phyloP scores from a whole-genome alignment of 768 basidiomycete species.

The Rhodosporidiobolus sp. region DNA sequence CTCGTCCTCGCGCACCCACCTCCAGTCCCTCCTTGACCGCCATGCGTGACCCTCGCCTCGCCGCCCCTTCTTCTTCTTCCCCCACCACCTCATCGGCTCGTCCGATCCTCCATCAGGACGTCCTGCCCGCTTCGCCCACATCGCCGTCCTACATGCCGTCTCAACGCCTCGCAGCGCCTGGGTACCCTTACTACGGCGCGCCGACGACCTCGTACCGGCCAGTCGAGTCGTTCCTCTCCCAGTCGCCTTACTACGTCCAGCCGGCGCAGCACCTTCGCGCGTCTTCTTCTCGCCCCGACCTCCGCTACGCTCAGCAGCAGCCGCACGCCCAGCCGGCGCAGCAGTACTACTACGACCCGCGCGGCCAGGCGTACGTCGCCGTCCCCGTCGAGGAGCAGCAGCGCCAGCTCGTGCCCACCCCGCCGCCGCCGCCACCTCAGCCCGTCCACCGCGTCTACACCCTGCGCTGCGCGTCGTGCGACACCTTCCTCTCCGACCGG shows the following conservation, averaged over 20 bases:
- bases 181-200: no score
- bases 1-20: not conserved
- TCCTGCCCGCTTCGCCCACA: not conserved
- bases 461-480: conserved; percentile 70
- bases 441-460: conserved; percentile 60
- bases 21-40: not conserved
- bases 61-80: no score
- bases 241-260: not conserved
- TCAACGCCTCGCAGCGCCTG: not conserved
- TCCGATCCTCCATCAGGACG: not conserved
- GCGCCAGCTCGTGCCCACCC: not conserved
- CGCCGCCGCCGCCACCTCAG: not conserved
- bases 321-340: not conserved
- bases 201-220: not conserved
- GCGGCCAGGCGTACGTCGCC: no score
- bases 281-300: not conserved
- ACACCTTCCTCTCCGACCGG: conserved; percentile 72
- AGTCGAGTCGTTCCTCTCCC: not conserved
- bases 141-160: not conserved
- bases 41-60: conserved; percentile 4
- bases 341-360: not conserved
- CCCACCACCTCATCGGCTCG: no score
- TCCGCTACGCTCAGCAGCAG: not conserved
- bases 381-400: not conserved
- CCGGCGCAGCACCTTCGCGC: not conserved